Conservation (phyloP, 495 filamentous ascomycete genomes). For the Aspergillus sclerotioniger region DNA sequence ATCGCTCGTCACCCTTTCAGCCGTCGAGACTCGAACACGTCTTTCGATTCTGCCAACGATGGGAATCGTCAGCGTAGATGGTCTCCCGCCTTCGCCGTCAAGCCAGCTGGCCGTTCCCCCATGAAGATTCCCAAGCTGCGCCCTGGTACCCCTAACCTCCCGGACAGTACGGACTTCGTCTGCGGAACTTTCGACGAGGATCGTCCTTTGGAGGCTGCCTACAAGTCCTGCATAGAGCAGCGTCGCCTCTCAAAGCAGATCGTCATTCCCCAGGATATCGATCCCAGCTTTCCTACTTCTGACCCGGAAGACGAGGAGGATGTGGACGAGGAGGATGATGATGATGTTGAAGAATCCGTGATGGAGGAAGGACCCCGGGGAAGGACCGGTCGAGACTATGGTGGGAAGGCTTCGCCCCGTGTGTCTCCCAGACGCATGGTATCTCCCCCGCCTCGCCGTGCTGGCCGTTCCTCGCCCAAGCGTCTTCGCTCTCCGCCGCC, state of each 20-base stretch:
- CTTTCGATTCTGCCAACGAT: constrained; percentile 60
- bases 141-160: constrained; percentile 75
- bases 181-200: constrained; percentile 97
- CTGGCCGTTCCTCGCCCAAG: constrained; percentile 67
- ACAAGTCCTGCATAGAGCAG: constrained; percentile 79
- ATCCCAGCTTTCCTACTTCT: constrained; percentile 93
- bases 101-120: constrained; percentile 24
- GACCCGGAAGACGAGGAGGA: constrained; percentile 84
- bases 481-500: constrained; percentile 64
- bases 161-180: constrained; percentile 97
- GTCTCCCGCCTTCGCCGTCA: constrained; percentile 30
- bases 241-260: constrained; percentile 76
- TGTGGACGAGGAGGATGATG: constrained; percentile 52
- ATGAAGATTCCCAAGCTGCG: constrained; percentile 59
- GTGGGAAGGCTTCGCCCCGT: constrained; percentile 32
- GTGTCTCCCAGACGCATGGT: constrained; percentile 46
- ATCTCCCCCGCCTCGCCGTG: constrained; percentile 63
- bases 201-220: constrained; percentile 86
- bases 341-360: constrained; percentile 32
- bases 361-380: constrained; percentile 40
- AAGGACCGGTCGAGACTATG: constrained; percentile 24
- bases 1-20: constrained; percentile 43
- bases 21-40: constrained; percentile 59
- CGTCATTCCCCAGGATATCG: constrained; percentile 87
- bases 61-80: constrained; percentile 33